Base-by-base conservation (phyloP, 2,329 filamentous ascomycete species). In the Plenodomus biglobosus region DNA sequence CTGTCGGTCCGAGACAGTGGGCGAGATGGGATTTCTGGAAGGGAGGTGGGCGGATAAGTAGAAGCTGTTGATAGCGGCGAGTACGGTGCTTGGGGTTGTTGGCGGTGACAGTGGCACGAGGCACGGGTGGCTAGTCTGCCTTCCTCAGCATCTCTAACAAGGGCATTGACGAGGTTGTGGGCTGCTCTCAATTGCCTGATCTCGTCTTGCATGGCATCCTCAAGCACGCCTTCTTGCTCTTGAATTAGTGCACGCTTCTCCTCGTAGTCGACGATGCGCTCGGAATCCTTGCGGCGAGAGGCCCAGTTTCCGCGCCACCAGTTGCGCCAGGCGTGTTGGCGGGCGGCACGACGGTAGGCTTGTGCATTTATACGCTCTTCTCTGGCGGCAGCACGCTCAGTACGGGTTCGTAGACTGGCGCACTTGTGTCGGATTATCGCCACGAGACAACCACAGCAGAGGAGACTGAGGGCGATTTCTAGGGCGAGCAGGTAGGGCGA, bases 311-410 rank as follows among this genome's bases (percentile, higher is more conserved):
- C 61, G 35, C 70, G 62, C 78, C 79, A 82, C 72, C 77, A 80
- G 42, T 76, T 73, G 27, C 73, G 71, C 72, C 78, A 76, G 35
- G 75, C 72, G 39, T 80, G 78, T 22, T 76, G 70, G 18, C 78
- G 75, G 17, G 80, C 80, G 22, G 80, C 80, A 24, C 76, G 73
- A 37, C 75, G 76, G 56, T 84, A 84, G 7, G 77, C 73, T 11
- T 76, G 73, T 10, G 72, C 77, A 21, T 76, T 78, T 22, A 75
- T 71, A 42, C 80, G 75, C 64, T 84, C 80, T 68, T 84, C 81
- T 13, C 74, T 75, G 37, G 76, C 71, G 15, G 81, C 79, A 8
- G 78, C 75, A 20, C 79, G 73, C 48, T 83, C 80, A 11, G 76
- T 78, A 48, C 77, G 75, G 22, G 73, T 75, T 24, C 79, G 76